Conservation (phyloP, 2,329 filamentous ascomycete genomes). For the Xylariaceae sp. region DNA sequence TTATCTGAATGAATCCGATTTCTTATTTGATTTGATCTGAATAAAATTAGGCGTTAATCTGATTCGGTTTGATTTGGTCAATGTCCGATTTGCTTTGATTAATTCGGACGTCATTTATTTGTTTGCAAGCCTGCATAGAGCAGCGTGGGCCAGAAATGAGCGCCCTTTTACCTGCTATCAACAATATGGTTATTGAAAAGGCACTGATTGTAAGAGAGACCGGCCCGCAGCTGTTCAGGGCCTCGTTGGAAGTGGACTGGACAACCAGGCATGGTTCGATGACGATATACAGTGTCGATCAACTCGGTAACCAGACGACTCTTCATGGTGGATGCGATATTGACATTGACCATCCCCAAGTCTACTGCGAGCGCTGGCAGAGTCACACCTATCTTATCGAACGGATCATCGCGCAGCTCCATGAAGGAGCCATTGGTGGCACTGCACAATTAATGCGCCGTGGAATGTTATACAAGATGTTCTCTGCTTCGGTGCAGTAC, state of each 20-base stretch:
- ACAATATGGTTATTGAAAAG: conserved; percentile 48
- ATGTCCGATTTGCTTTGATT: too few species aligned
- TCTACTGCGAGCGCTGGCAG: too few species aligned
- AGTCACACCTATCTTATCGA: not conserved
- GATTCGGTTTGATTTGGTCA: too few species aligned
- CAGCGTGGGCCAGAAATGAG: conserved; percentile 42
- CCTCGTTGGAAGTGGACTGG: conserved; percentile 45
- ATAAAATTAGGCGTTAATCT: too few species aligned
- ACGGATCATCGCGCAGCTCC: conserved; percentile 2
- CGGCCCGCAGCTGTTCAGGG: conserved; percentile 42
- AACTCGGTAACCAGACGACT: not conserved
- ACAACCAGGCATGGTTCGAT: conserved; percentile 10
- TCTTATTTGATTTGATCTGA: too few species aligned
- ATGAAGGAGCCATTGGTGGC: not conserved
- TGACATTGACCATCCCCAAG: too few species aligned
- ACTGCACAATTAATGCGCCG: conserved; percentile 1
- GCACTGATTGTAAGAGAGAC: conserved; percentile 42
- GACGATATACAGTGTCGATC: conserved; percentile 4
- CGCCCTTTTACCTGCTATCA: conserved; percentile 39
- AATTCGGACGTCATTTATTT: too few species aligned
- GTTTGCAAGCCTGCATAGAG: too few species aligned
- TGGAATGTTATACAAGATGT: conserved; percentile 7
- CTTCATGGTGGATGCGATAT: conserved; percentile 3
- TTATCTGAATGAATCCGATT: too few species aligned
- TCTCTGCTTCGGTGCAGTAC: conserved; percentile 5